Percentiles rank a stretch among this genome's conserved stretches.
phyloP scores from a whole-genome alignment of 805 yeast species.

The Naumovozyma baii region DNA sequence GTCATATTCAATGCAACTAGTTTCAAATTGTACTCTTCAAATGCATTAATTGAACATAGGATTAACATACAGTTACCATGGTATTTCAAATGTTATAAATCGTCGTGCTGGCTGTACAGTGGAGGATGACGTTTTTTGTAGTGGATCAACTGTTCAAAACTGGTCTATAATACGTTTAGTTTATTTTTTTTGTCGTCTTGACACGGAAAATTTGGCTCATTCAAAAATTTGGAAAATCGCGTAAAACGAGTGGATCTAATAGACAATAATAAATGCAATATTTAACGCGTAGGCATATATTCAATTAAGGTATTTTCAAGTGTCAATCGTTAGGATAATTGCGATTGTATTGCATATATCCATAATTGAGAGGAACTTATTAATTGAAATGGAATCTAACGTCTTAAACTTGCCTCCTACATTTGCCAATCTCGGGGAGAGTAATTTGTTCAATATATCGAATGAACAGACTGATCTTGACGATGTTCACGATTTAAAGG shows the following conservation, averaged over 20 bases:
- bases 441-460: background rate
- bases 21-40: too few species aligned
- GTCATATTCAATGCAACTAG: too few species aligned
- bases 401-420: background rate
- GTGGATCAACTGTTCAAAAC: background rate
- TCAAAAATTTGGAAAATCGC: background rate
- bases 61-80: slow-evolving; percentile 14
- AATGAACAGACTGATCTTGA: background rate
- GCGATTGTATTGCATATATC: too few species aligned
- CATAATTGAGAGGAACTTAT: too few species aligned
- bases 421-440: background rate
- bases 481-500: background rate
- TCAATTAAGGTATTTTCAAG: too few species aligned
- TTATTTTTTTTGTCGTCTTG: background rate
- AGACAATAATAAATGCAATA: background rate
- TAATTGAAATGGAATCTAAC: background rate
- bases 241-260: background rate
- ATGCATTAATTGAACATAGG: too few species aligned
- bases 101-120: background rate
- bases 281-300: background rate
- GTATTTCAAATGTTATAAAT: background rate
- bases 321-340: background rate
- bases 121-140: too few species aligned
- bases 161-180: background rate
- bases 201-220: background rate